Conservation (phyloP, 2,329 filamentous ascomycete species). For the Aspergillus pseudoglaucus region DNA sequence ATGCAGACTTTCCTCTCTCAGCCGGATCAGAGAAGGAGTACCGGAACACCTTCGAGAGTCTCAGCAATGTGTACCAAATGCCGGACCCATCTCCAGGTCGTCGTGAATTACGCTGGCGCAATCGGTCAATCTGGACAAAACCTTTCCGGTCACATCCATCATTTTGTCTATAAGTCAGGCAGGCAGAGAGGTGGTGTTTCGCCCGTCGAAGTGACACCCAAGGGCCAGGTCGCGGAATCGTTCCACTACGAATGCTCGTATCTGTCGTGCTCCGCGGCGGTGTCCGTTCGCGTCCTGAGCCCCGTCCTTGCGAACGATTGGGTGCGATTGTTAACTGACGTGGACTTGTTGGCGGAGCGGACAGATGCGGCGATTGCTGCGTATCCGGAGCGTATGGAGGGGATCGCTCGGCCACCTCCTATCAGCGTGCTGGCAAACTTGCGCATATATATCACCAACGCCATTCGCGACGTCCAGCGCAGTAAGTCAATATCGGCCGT, state of each 20-base stretch:
- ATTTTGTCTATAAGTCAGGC: conserved; percentile 45
- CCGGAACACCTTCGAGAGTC: conserved; percentile 49
- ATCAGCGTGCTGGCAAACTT: conserved; percentile 53
- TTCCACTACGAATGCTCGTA: conserved; percentile 56
- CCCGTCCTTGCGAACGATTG: conserved; percentile 47
- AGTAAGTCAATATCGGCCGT: conserved; percentile 50
- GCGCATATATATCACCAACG: conserved; percentile 55
- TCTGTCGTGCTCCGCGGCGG: conserved; percentile 47
- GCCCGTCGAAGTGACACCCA: conserved; percentile 18
- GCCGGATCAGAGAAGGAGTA: conserved; percentile 30
- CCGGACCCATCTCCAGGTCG: conserved; percentile 55
- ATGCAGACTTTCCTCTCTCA: conserved; percentile 47
- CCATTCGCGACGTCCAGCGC: conserved; percentile 44
- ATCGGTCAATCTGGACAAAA: conserved; percentile 42
- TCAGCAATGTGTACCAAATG: conserved; percentile 58
- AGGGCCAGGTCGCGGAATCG: conserved; percentile 35
- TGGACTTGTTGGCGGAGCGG: conserved; percentile 45
- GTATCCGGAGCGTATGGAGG: conserved; percentile 50
- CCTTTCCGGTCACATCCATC: conserved; percentile 52
- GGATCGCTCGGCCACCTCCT: conserved; percentile 45
- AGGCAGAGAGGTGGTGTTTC: conserved; percentile 21
- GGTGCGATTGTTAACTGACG: conserved; percentile 49
- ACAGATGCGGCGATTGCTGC: conserved; percentile 47
- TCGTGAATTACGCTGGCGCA: conserved; percentile 46
- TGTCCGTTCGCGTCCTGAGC: conserved; percentile 48